Evolutionary conservation across 2,329 filamentous ascomycete species (phyloP), one percentile per base, ranked within the genome.

Genomic region (Cladophialophora bantiana): DNA sequence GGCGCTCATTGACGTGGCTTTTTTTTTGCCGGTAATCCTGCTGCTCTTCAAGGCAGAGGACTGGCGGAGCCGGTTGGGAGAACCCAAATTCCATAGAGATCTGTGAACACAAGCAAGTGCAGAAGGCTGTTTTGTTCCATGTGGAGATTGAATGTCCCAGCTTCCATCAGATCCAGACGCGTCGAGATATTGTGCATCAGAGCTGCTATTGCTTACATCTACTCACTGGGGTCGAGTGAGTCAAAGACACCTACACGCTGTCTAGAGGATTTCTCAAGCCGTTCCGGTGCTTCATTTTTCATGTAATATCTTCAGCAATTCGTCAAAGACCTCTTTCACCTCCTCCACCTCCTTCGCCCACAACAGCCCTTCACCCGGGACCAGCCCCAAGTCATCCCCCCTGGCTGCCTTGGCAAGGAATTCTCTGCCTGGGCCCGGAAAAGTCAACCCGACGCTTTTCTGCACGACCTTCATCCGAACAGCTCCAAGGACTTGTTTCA

Each of bases 381-480:
- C 38, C 59, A 73, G n/a, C 10, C 65, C 67, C 59, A 73, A 40
- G 58, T 76, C 73, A 60, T 71, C 71, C n/a, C 76, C 77, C 6
- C 50, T 69, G 34, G 70, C 53, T 6, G 59, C 71, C 52, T 66
- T 72, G 3, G 66, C 62, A 36, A 74, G 60, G 3, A 72, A 65
- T 9, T 73, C 75, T 36, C 68, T 74, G 48, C 66, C 66, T 15
- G 50, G 45, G 15, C 38, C 48, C 12, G 72, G 74, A 35, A 80
- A 77, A 4, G 66, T n/a, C 58, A 81, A 67, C 4, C 58, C 73
- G 0, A 75, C 72, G 60, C 71, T 74, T 12, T 71, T 74, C 36
- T 75, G 70, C 34, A 76, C 72, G 35, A 76, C 72, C 20, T 65
- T 72, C 79, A 82, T 79, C 12, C 72, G 68, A 38, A 81, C 54